A percentile compares a stretch with the other conserved stretches of the same genome.
These are phyloP conservation scores for Talaromyces pinophilus DNA, from an alignment of 2,329 filamentous ascomycete species.

Conservation along the genomic window DNA sequence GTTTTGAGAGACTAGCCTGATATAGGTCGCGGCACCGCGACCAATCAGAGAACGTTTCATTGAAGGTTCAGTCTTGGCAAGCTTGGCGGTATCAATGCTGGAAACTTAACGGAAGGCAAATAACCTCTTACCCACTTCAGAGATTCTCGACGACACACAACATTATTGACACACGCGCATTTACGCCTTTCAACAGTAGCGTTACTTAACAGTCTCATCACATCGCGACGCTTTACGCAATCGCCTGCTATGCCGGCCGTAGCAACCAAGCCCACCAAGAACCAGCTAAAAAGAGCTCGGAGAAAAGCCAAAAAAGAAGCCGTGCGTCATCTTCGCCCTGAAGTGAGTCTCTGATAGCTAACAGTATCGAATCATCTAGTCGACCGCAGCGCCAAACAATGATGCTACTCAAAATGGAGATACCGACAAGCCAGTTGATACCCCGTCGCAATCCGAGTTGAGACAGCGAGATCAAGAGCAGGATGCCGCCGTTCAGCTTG, in stretches of 20 bases:
- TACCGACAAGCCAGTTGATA: conserved; percentile 2
- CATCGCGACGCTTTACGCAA: background rate
- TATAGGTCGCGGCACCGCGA: background rate
- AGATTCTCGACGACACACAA: background rate
- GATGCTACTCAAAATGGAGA: background rate
- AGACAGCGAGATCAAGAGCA: conserved; percentile 5
- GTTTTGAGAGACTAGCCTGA: too few species aligned
- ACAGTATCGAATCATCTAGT: background rate
- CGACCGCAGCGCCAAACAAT: background rate
- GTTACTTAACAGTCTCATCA: background rate
- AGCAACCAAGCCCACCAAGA: conserved; percentile 22
- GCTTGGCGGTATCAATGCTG: background rate
- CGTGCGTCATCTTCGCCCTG: background rate
- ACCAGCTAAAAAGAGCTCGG: conserved; percentile 24
- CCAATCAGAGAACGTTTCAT: background rate
- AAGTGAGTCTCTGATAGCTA: background rate
- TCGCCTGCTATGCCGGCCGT: conserved; percentile 20
- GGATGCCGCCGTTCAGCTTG: conserved; percentile 30
- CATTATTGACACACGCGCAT: background rate
- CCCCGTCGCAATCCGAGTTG: conserved; percentile 1
- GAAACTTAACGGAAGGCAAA: background rate
- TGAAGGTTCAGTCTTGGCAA: background rate
- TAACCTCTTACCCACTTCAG: background rate
- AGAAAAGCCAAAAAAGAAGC: conserved; percentile 23
- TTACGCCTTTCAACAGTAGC: background rate